Base-by-base conservation (phyloP, 2,329 filamentous ascomycete genomes). In the Hypoxylon sp. region DNA sequence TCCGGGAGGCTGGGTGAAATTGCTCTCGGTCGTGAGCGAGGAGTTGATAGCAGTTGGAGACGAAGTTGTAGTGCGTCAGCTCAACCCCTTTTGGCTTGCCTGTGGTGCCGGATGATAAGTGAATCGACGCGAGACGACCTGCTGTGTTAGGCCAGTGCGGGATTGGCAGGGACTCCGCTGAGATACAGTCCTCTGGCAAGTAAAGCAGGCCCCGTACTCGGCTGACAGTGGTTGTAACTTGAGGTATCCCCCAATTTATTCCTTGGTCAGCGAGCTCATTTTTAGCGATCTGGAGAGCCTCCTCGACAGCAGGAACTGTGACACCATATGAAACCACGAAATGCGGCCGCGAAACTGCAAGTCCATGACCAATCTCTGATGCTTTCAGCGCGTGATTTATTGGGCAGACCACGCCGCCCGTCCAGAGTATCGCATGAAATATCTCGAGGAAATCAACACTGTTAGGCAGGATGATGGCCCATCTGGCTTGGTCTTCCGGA, bases 401-500 rank as follows among this genome's bases (percentile, higher is more conserved):
- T 1, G 81, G 80, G 56, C 80, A 82, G 6, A 79, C 74, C 2
- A 78, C 74, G 5, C 81, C 80, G 39, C 81, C 81, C 0, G 78
- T 79, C 81, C 81, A 83, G 11, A 82, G 70, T 5, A 83, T 74
- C 3, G 81, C 78, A 55, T 83, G 82, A 19, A 81, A 79, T 4
- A 80, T 67, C 62, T 84, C 82, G 1, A 84, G 73, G 59, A 81
- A 83, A 11, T 83, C 82, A 31, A 83, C 81, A 46, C 80, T 82
- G 68, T 83, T 84, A 4, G 83, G 83, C 5, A 84, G 71, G 5
- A 83, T 76, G n/a, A 84, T 73, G 0, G 78, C 81, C 81, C 81
- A 83, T 61, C 79, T 77, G 5, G 79, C 75, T 51, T 81, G 80
- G 52, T 82, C 79, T 24, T 63, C 56, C 4, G 80, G 81, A 2